Evolutionary conservation across 192 early-diverging fungal species (phyloP), one percentile per base, ranked within the genome.

Genomic region (Phycomyces blakesleeanus): DNA sequence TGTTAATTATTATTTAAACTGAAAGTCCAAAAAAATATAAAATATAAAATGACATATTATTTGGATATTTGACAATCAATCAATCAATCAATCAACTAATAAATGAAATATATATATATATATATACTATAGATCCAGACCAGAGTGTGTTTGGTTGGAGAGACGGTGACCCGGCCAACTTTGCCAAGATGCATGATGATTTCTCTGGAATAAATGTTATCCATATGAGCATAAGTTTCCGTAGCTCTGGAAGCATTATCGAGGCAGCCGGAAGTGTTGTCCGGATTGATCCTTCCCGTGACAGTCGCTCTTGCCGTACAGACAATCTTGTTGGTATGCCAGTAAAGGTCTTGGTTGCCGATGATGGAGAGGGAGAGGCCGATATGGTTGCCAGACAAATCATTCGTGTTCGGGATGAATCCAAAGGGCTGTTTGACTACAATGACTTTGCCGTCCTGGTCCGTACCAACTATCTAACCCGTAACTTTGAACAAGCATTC

Each of bases 61-160:
- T n/a, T n/a, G n/a, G n/a, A n/a, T n/a, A n/a, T n/a, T n/a, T n/a
- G n/a, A n/a, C n/a, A n/a, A n/a, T n/a, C n/a, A n/a, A 50, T 57
- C 7, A 12, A 29, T 37, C 63, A n/a, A 39, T 64, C 7, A 7
- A 34, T 34, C 7, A 7, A 34, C 29, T 34, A 34, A 7, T 2
- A 34, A 34, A 21, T 44, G n/a, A n/a, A n/a, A n/a, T n/a, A n/a
- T n/a, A n/a, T n/a, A n/a, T n/a, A n/a, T n/a, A n/a, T n/a, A n/a
- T n/a, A n/a, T n/a, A n/a, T n/a, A n/a, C 15, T 20, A 18, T 52
- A 67, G 69, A 71, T 54, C 69, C 63, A 8, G 69, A 71, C 47
- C 69, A 71, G 34, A 65, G 63, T 37, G 65, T 71, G 15, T 71
- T 59, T 59, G 69, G 69, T 6, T 71, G 63, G 56, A 44, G 69